Conservation (phyloP, 2,329 filamentous ascomycete genomes). For the Fusarium tuaranense region DNA sequence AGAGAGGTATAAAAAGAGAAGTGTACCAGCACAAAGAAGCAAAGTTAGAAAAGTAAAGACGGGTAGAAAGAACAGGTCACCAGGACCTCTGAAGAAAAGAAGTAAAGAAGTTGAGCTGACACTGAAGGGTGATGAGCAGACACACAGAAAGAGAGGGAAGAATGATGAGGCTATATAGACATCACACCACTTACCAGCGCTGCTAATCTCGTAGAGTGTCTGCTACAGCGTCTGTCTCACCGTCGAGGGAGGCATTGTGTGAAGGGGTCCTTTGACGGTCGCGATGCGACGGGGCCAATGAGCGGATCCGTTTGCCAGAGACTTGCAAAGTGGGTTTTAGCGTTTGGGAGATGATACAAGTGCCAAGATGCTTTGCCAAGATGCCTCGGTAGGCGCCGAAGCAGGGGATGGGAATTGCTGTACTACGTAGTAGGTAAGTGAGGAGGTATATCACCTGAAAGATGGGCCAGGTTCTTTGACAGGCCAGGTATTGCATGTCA, state of each 20-base stretch:
- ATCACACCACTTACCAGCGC: neutral
- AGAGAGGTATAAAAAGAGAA: conserved; percentile 5
- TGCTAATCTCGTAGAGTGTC: neutral
- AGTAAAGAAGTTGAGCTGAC: conserved; percentile 16
- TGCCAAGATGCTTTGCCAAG: conserved; percentile 29
- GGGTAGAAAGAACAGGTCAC: conserved; percentile 37
- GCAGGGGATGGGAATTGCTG: neutral
- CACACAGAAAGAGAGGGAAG: neutral
- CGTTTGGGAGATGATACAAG: conserved; percentile 35
- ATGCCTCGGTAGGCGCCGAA: neutral
- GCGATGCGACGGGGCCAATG: neutral
- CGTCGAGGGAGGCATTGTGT: conserved; percentile 28
- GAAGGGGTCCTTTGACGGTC: conserved; percentile 24
- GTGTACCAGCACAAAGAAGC: conserved; percentile 38
- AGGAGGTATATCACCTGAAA: neutral
- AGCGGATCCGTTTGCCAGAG: conserved; percentile 11
- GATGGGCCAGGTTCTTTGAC: neutral
- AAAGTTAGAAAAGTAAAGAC: conserved; percentile 12
- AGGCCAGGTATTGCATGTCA: neutral
- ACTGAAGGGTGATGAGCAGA: conserved; percentile 35
- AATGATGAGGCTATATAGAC: conserved; percentile 33
- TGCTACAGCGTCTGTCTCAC: conserved; percentile 42
- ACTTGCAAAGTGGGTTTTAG: conserved; percentile 12
- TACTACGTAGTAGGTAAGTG: neutral
- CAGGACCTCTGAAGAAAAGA: conserved; percentile 37